Evolutionary conservation across 352 stramenopile species (phyloP).

Genomic region (Globisporangium viniferum): DNA sequence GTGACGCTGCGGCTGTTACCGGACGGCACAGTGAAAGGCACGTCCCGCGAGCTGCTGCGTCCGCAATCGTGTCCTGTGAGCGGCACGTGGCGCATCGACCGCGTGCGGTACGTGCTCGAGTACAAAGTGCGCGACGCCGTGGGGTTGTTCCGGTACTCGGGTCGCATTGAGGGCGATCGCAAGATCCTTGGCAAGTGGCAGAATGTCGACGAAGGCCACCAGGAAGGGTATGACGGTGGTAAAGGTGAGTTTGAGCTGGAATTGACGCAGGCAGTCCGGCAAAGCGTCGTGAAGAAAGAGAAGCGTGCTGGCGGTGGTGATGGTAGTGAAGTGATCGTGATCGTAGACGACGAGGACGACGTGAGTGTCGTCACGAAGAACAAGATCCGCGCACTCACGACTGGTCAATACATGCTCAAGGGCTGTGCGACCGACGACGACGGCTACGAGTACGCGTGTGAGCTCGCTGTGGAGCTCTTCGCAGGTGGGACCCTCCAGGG

Average conservation of each 20-base stretch:
- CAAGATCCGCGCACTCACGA: conserved; percentile 42
- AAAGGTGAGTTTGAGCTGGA: conserved; percentile 56
- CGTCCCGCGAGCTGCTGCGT: conserved; percentile 55
- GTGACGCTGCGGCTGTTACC: conserved; percentile 59
- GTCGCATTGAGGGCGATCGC: conserved; percentile 31
- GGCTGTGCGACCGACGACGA: conserved; percentile 62
- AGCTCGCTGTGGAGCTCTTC: conserved; percentile 43
- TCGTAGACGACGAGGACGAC: conserved; percentile 26
- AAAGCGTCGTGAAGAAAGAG: neutral
- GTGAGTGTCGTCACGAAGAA: neutral
- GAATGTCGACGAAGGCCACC: conserved; percentile 56
- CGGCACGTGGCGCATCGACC: conserved; percentile 53
- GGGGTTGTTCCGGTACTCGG: conserved; percentile 60
- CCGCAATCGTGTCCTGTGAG: conserved; percentile 50
- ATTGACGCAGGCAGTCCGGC: conserved; percentile 27
- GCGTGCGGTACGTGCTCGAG: conserved; percentile 54
- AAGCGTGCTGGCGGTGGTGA: neutral
- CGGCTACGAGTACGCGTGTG: conserved; percentile 71
- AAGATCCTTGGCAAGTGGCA: conserved; percentile 50
- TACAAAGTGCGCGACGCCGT: conserved; percentile 67
- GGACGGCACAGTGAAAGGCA: conserved; percentile 48
- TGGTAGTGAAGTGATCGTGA: conserved; percentile 5
- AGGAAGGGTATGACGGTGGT: conserved; percentile 46
- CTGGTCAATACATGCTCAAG: conserved; percentile 48
- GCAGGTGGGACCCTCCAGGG: conserved; percentile 34